A percentile compares a stretch with the other conserved stretches of the same genome.
phyloP scores from a whole-genome alignment of 768 basidiomycete genomes.

The Russula foetens region DNA sequence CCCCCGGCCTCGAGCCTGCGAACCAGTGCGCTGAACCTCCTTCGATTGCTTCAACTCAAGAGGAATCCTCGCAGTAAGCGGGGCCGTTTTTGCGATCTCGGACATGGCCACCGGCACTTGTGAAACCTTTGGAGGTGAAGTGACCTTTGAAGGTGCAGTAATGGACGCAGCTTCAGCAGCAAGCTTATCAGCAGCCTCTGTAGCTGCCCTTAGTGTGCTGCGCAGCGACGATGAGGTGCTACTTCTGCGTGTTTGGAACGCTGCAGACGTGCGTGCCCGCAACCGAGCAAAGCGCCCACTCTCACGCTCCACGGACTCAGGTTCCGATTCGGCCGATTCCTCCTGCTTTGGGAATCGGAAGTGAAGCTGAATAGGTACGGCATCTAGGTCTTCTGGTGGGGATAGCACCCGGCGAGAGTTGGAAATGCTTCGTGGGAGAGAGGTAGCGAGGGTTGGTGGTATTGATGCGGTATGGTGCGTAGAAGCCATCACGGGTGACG shows the following conservation, averaged over 20 bases:
- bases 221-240: constrained; percentile 11
- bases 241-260: not conserved
- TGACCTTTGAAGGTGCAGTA: not conserved
- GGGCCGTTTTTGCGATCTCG: not conserved
- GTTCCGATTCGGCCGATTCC: constrained; percentile 1
- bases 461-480: not conserved
- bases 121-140: not conserved
- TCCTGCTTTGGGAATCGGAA: constrained; percentile 15
- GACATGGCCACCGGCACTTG: not conserved
- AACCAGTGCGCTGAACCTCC: not conserved
- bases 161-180: not conserved
- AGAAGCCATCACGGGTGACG: constrained; percentile 3
- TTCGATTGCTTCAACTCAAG: not conserved
- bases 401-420: not conserved
- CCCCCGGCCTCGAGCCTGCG: not conserved
- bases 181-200: constrained; percentile 4
- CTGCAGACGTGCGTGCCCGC: not conserved
- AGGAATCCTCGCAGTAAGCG: not conserved
- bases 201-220: constrained; percentile 8
- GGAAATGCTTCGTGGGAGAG: constrained; percentile 2
- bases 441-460: not conserved
- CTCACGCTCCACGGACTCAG: constrained; percentile 9
- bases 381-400: not conserved
- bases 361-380: constrained; percentile 4
- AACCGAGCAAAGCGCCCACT: constrained; percentile 3